Base-by-base conservation (phyloP, 805 yeast species). In the Saccharomycopsis selenospora region DNA sequence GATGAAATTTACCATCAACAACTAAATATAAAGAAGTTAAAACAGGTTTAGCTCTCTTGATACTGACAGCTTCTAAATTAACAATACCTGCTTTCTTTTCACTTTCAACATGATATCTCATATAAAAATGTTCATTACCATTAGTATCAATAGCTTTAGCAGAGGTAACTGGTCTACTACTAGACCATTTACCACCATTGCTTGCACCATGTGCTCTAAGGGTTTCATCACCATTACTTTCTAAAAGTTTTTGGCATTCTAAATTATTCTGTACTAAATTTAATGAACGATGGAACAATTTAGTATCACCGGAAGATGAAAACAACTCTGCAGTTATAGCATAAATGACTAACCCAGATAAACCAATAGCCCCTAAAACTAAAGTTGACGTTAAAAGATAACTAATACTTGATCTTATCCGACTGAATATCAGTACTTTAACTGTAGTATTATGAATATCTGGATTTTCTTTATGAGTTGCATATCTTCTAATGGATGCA, bases 261-360 rank as follows among this genome's bases (percentile, higher is more conserved):
- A 73, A 72, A 62, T 83, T 86, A 51, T 81, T 70, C 60, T 90
- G 91, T 33, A 88, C 76, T 57, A 85, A 66, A 10, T 77, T 75
- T 27, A 89, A 89, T 2, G 95, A 95, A 57, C 87, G 77, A 66
- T 90, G 89, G 70, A 90, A 90, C 2, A 95, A 79, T 55, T 83
- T 85, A 0, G 95, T 90, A 61, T 90, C 96, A 22, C 95, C 95
- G 1, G 95, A 82, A 7, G 97, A 96, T 43, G 90, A 75, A 55
- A 87, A 79, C 27, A 90, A 67, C 61, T 90, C 96, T 8, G 82
- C 72, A n/a, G 84, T 74, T 20, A 89, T 76, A 53, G 87, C 72
- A 63, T 86, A 90, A 6, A 86, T 70, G 18, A 89, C 77, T 50
- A 81, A 63, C 42, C 80, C 74, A 0, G 91, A 79, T 6, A 85